Evolutionary conservation across 2,329 filamentous ascomycete species (phyloP), one percentile per base, ranked within the genome.

Genomic region (Fusarium sp.): DNA sequence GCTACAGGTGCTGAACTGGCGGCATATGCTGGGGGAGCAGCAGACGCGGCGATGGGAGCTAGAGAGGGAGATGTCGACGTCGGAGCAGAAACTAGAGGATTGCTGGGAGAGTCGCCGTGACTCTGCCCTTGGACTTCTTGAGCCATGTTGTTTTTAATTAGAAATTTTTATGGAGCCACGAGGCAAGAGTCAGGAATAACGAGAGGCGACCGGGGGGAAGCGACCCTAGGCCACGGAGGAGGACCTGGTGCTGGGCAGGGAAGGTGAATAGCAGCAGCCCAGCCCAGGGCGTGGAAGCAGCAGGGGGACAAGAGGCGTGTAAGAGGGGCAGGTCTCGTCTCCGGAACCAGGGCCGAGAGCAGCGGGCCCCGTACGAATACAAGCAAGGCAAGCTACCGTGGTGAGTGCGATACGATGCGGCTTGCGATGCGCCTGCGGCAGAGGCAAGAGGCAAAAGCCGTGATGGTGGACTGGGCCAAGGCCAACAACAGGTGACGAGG

Each of bases 81-180:
- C 50, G 73, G 68, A 75, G 72, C 58, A 75, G 72, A 73, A 65
- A 71, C 74, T 71, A 73, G 45, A 77, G 66, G 73, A 75, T 77
- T 77, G 73, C 70, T 74, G 70, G 73, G 71, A 74, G 77, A 80
- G 78, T 77, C 75, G 72, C 76, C 69, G 73, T 76, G 78, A 74
- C 77, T 78, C 76, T 76, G 76, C 72, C 72, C 78, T 73, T 75
- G 76, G 72, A 79, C 79, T 75, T 78, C 80, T 76, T 80, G 74
- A 79, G 78, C 78, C 78, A 79, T 79, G 75, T 78, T 79, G 78
- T 75, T 79, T 81, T 80, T 81, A 80, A 81, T 80, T 81, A 80
- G 75, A 78, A 80, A 77, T 73, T 80, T 80, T 82, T 82, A 82
- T 82, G 81, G 81, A 81, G 81, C 80, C 78, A 70, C 71, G 73